Base-by-base conservation (phyloP, 2,329 filamentous ascomycete species). In the Rhynchosporium graminicola region DNA sequence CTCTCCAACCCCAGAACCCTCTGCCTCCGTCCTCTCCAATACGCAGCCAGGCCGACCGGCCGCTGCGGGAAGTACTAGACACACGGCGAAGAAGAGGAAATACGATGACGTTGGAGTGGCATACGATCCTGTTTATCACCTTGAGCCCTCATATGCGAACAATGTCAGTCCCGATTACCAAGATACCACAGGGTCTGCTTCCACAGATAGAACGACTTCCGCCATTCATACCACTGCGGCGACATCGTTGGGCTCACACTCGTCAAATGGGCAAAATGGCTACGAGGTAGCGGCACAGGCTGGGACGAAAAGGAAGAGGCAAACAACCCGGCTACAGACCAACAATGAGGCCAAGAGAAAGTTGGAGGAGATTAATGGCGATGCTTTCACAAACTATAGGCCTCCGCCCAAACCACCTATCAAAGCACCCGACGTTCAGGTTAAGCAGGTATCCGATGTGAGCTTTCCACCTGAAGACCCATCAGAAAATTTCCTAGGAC, bases 251-350 rank as follows among this genome's bases (percentile, higher is more conserved):
- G 89, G 87, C 13, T 93, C 90, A 4, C 77, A 85, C 47, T 75
- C 74, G 15, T 87, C 85, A 0, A 85, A 84, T 63, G 82, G 84
- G 8, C 78, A 82, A 75, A 84, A 80, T 67, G 82, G 81, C 42
- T 88, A 90, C 72, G 87, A 90, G 57, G 85, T 87, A 68, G 87
- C 88, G 66, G 80, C 80, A 38, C 81, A 83, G 58, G 80, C 86
- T n/a, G 91, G 92, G 40, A 90, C 95, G 76, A 98, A 98, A 80
- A 85, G 93, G 72, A 97, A 97, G 78, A 86, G 95, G 65, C 82
- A 82, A 15, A 82, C 81, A 29, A 92, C 90, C 50, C 86, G 91
- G 64, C 90, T 93, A 69, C 90, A 93, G 68, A 83, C 88, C 61
- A 89, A 91, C 71, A 91, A 92, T 73, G 91, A 96, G 75, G 88